Conservation (phyloP, 139 green algal genomes). For the Protoeuglena noctilucae region DNA sequence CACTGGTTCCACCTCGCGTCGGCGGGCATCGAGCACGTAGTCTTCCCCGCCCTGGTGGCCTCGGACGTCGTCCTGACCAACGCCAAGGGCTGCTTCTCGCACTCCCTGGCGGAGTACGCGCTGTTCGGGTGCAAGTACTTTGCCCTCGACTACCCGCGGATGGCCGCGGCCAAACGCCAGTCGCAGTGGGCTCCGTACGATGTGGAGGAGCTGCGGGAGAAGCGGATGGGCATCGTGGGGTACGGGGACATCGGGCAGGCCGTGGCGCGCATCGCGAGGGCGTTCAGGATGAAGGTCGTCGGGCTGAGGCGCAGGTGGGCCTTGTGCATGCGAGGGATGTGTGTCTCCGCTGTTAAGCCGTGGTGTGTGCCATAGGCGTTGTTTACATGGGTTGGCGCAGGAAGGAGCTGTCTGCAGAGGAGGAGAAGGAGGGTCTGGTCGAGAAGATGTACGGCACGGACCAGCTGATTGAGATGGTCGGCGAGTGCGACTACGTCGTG, state of each 20-base stretch:
- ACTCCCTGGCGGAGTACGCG: slow-evolving; percentile 58
- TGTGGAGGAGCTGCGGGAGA: slow-evolving; percentile 53
- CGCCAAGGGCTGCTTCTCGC: slow-evolving; percentile 55
- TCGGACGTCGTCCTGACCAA: slow-evolving; percentile 46
- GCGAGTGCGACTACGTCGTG: slow-evolving; percentile 52
- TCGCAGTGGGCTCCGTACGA: slow-evolving; percentile 30
- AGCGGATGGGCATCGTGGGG: slow-evolving; percentile 55
- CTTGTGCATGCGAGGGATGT: no score
- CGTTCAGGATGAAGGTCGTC: slow-evolving; percentile 52
- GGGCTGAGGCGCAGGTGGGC: slow-evolving; percentile 26
- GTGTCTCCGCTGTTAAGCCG: not conserved
- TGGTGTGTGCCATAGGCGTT: no score
- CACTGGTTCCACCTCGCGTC: slow-evolving; percentile 49
- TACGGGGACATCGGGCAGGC: slow-evolving; percentile 56
- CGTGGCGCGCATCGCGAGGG: slow-evolving; percentile 30
- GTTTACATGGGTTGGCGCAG: no score
- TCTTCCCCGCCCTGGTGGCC: slow-evolving; percentile 43
- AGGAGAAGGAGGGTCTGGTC: slow-evolving; percentile 27
- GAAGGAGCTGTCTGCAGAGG: slow-evolving; percentile 26
- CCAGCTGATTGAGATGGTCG: slow-evolving; percentile 36
- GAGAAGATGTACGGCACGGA: slow-evolving; percentile 34
- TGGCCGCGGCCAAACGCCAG: slow-evolving; percentile 13
- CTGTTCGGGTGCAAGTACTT: slow-evolving; percentile 57
- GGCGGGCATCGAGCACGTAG: slow-evolving; percentile 55
- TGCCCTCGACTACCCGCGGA: slow-evolving; percentile 46